These are phyloP conservation scores for Kwoniella bestiolae DNA, from an alignment of 768 basidiomycete genomes.

Conservation along the genomic window DNA sequence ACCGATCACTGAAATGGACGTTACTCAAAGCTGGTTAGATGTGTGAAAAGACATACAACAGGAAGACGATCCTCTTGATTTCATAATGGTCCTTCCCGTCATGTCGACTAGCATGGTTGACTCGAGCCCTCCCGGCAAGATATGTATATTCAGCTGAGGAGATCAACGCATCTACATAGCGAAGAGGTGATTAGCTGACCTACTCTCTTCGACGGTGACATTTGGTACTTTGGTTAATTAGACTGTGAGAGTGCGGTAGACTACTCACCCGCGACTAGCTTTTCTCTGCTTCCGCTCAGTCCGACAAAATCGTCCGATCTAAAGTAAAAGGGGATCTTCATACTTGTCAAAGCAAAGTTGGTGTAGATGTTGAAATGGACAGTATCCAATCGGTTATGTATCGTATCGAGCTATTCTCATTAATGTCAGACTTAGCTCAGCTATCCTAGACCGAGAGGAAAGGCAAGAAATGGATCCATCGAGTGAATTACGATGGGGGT, in stretches of 20 bases:
- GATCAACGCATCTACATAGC: constrained; percentile 22
- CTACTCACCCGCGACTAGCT: constrained; percentile 32
- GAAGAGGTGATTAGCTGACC: background rate
- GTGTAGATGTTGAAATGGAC: constrained; percentile 85
- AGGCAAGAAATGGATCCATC: no score
- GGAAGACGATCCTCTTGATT: constrained; percentile 33
- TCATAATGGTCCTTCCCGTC: constrained; percentile 23
- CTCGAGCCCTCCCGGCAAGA: constrained; percentile 42
- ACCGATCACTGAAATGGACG: background rate
- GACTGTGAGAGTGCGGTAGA: background rate
- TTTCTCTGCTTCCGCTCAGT: background rate
- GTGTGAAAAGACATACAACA: constrained; percentile 40
- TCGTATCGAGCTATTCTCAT: constrained; percentile 63
- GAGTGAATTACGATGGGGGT: no score
- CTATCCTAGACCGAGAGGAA: no score
- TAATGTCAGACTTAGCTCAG: background rate
- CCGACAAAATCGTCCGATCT: constrained; percentile 37
- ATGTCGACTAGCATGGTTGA: constrained; percentile 31
- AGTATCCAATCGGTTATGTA: constrained; percentile 66
- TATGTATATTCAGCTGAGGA: constrained; percentile 42
- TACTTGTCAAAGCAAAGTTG: constrained; percentile 76
- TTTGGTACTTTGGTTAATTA: background rate
- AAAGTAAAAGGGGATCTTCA: constrained; percentile 86
- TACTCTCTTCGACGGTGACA: no score
- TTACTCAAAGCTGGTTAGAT: background rate